Evolutionary conservation across 192 early-diverging fungal species (phyloP), one percentile per base, ranked within the genome.

Genomic region (Ambispora gerdemannii): DNA sequence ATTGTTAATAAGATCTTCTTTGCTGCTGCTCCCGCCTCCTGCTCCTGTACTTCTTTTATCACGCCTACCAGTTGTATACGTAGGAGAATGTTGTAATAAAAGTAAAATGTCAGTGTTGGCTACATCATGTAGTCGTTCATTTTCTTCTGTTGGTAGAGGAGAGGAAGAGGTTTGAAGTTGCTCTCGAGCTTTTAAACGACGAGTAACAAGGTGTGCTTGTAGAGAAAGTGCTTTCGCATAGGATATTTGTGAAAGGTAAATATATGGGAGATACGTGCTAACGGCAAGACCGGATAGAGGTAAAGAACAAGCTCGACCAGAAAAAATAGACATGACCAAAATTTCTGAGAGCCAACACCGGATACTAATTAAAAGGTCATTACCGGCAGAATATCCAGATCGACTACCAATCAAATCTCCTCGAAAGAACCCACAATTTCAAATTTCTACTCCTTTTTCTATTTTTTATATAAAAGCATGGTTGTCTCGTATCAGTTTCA

Each of bases 61-160:
- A 52, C 97, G 79, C 36, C 95, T 86, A 0, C 97, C 97, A 50
- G 89, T 89, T 17, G 97, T 99, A 74, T 87, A 99, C 1, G 93
- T 94, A 4, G 95, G 95, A 1, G 89, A 80, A 71, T 99, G 97
- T 76, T 97, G 81, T 0, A 93, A 78, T 50, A 92, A 75, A n/a
- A 92, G 69, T 7, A 94, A 33, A 15, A 87, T 61, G 73, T 92
- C 85, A 4, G 59, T 32, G 19, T 50, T 58, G 70, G 65, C 53
- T 50, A 71, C 61, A 31, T 82, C 77, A 15, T 52, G 24, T 17
- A 60, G 59, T 34, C 24, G 25, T 0, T 32, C 32, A 24, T 47
- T 19, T 69, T 38, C 27, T 13, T 72, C 55, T 50, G 2, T 36
- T n/a, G n/a, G n/a, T n/a, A n/a, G n/a, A n/a, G n/a, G n/a, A 59